Base-by-base conservation (phyloP, 2,329 filamentous ascomycete genomes). In the Claviceps sp. region DNA sequence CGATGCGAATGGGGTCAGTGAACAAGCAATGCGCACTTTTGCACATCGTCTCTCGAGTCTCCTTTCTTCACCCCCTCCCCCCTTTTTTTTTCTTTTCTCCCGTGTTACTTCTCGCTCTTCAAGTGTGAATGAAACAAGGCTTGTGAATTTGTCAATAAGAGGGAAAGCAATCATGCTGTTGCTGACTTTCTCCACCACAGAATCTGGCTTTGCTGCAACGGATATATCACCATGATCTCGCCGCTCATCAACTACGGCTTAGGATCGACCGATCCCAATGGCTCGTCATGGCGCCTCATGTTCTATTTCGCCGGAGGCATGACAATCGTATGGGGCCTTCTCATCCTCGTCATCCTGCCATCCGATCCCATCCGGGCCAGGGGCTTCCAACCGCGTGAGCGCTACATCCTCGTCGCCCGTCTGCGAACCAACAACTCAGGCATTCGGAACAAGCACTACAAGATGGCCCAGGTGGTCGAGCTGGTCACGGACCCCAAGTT, bases 331-430 rank as follows among this genome's bases (percentile, higher is more conserved):
- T 80, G 77, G 74, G 78, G 51, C 0, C 61, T 81, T 5, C 62
- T 74, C 2, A 76, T 77, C 9, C 75, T 76, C 65, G 74, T 78
- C 56, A 61, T 79, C 44, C 69, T 87, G 2, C 77, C 83, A 0
- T 79, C 87, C 59, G 71, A 75, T 2, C 81, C 81, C 0, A 72
- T 78, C 41, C 82, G 74, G 0, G 81, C 82, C 1, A 77, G 74
- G 55, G 85, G 82, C 61, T 72, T 87, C 26, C 75, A 67, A 11
- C 34, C 48, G 38, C 30, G 34, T 9, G 51, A 52, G 51, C 44
- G 51, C 6, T 66, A 66, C 2, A 70, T 81, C 16, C 76, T 78
- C 3, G 67, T 79, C 3, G 72, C 40, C 20, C 52, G 54, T 20
- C 46, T 56, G 38, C 24, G 45, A 5, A 37, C 37, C 37, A 54